phyloP scores from a whole-genome alignment of 192 early-diverging fungal species.

The Coemansia sp. region DNA sequence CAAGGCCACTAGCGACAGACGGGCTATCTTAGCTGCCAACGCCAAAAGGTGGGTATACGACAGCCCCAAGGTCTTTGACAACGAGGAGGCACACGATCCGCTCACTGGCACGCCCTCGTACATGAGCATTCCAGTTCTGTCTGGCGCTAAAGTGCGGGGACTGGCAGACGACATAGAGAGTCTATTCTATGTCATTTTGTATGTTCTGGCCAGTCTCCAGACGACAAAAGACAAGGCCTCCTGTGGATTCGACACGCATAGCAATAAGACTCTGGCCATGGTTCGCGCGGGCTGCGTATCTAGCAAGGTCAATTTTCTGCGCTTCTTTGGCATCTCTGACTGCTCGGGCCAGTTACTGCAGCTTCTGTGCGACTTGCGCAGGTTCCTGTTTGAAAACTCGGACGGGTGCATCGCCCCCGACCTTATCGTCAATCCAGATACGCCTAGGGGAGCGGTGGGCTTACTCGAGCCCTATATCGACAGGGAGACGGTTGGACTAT shows the following conservation, averaged over 20 bases:
- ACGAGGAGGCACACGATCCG: neutral
- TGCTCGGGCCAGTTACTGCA: neutral
- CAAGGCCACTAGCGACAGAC: too few species aligned
- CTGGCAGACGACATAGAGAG: conserved; percentile 27
- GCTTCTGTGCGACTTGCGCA: neutral
- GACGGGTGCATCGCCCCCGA: neutral
- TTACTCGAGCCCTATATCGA: neutral
- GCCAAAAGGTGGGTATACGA: neutral
- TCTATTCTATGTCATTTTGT: conserved; percentile 19
- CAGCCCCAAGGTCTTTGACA: neutral
- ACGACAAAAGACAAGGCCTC: neutral
- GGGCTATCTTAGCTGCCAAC: neutral
- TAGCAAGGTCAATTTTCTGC: neutral
- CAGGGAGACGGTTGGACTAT: neutral
- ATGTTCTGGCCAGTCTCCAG: neutral
- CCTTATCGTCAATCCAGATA: neutral
- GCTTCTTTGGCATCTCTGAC: neutral
- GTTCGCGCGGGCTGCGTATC: neutral
- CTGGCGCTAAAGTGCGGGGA: neutral
- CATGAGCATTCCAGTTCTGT: conserved; percentile 19
- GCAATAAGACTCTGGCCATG: neutral
- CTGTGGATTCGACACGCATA: neutral
- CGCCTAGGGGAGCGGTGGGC: neutral
- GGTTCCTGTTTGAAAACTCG: neutral
- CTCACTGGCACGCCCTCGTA: conserved; percentile 7